Base-by-base conservation (phyloP, 805 yeast species). In the Myxozyma mucilagina region DNA sequence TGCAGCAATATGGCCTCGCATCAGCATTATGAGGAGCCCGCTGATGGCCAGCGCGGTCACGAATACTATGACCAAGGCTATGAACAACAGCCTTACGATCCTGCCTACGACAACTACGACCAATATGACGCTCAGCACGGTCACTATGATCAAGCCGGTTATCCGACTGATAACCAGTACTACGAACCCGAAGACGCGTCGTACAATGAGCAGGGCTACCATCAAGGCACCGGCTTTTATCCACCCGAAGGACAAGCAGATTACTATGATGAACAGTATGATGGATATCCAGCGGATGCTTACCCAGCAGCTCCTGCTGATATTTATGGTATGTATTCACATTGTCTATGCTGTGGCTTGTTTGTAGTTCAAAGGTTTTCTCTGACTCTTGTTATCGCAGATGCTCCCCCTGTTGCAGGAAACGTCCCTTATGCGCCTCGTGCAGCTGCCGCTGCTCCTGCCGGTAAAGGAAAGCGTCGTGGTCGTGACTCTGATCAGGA, bases 251-350 rank as follows among this genome's bases (percentile, higher is more conserved):
- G 60, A 11, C 56, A 66, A 44, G 70, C 65, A 47, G 70, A 69
- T 34, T 68, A 70, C 64, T 64, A 64, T 58, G 52, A 47, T 50
- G 66, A 57, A 31, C 59, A 57, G 44, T 63, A 63, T 36, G 67
- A 49, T 20, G 72, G 70, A 35, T 74, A 72, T 56, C 68, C 72
- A 54, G 79, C 76, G 47, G 80, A 78, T 64, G 76, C 73, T 38
- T 78, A 80, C 55, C 74, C 75, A 48, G 77, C 74, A 47, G 79
- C 76, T 52, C 74, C 75, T 48, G 77, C 74, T 50, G 80, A 78
- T 60, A 82, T 82, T 47, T 79, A 80, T 50, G 66, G 61, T 63
- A 24, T 8, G 59, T 44, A n/a, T 14, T 18, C 13, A 8, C 39
- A 10, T 42, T 18, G 14, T 20, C 29, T 13, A 24, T 5, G 13